Base-by-base conservation (phyloP, 1,284 basidiomycete genomes). In the Leccinum subspadiceum region DNA sequence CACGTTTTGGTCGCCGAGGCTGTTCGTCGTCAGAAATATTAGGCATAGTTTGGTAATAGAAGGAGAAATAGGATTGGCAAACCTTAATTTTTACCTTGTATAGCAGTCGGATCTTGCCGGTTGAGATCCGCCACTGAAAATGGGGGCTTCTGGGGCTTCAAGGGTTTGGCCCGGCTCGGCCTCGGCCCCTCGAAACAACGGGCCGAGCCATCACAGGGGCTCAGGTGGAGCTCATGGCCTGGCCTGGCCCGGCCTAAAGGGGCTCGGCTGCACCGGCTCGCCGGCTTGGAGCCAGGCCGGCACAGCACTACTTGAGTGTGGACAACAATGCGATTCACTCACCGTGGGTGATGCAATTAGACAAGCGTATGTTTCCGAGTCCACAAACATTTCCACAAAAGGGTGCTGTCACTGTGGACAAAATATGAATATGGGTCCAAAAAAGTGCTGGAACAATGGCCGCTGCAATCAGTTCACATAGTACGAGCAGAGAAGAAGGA, bases 281-380 rank as follows among this genome's bases (percentile, higher is more conserved):
- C 12, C 15, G 15, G 49, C 15, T 22, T 50, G 13, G 15, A n/a
- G 49, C 49, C 49, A 13, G 49, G 49, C 49, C 0, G 7, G 26
- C 26, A 29, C 7, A 29, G 26, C 26, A 29, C 26, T 26, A 24
- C 37, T 41, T 39, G 52, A 51, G 41, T 56, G 56, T 49, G 31
- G 44, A 48, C 44, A 24, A 15, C 59, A 69, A 67, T 35, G 57
- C 58, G 35, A 41, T 17, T 37, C 51, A 13, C 55, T 29, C 35
- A 48, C 44, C 52, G 26, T 37, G 49, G 0, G 3, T 52, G 35
- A 9, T 31, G 29, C 29, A 31, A 31, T 31, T 31, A 31, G 29
- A 31, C 29, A 31, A 9, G 29, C 29, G 9, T 31, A 31, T 13
- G 10, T 6, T 52, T 51, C 55, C 22, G 22, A 31, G 53, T 60